Evolutionary conservation across 352 stramenopile genomes (phyloP).

Genomic region (Peronospora tabacina): DNA sequence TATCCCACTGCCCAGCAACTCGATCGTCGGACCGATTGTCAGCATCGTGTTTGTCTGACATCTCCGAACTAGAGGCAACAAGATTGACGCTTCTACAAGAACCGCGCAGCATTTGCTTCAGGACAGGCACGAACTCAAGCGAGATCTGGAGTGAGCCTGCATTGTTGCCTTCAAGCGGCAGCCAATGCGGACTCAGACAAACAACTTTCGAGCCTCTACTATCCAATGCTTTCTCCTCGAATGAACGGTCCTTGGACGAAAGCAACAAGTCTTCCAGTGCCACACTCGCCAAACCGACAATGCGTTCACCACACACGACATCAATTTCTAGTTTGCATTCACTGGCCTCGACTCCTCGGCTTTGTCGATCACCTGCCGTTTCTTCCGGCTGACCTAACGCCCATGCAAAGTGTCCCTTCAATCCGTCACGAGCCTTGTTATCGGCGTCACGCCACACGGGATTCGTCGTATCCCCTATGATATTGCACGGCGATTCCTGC

Average conservation of each 20-base stretch:
- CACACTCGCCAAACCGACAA: conserved; percentile 36
- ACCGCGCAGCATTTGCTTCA: conserved; percentile 4
- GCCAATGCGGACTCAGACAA: conserved; percentile 32
- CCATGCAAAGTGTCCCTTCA: conserved; percentile 38
- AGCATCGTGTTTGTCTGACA: conserved; percentile 6
- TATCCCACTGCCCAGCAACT: conserved; percentile 12
- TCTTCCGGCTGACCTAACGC: conserved; percentile 26
- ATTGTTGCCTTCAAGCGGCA: conserved; percentile 34
- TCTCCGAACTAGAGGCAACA: conserved; percentile 1
- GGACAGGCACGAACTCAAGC: conserved; percentile 39
- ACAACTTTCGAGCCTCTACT: conserved; percentile 10
- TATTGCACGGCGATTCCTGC: conserved; percentile 39
- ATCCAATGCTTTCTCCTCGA: conserved; percentile 16
- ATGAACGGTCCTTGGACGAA: conserved; percentile 16
- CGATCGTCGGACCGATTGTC: conserved; percentile 4
- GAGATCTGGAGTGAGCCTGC: conserved; percentile 42
- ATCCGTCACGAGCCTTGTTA: conserved; percentile 21
- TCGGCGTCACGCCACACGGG: conserved; percentile 33
- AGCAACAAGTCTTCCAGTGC: conserved; percentile 27
- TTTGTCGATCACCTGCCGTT: background rate
- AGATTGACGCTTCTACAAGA: background rate
- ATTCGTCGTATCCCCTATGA: conserved; percentile 31
- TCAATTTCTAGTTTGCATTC: conserved; percentile 47
- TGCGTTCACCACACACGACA: conserved; percentile 42
- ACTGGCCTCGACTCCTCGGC: conserved; percentile 12